Evolutionary conservation across 805 yeast species (phyloP), one percentile per base, ranked within the genome.

Genomic region (Deakozyma indianensis): DNA sequence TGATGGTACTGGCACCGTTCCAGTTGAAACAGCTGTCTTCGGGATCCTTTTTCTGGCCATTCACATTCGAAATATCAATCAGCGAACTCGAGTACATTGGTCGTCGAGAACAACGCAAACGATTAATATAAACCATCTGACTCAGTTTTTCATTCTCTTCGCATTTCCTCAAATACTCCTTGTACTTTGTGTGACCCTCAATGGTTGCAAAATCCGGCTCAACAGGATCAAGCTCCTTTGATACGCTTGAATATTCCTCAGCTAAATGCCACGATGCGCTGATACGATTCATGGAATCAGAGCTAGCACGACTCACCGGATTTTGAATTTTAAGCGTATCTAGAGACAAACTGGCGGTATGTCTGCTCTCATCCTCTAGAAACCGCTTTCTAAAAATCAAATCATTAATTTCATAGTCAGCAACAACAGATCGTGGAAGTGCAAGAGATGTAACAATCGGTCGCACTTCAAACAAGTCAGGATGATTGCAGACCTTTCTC

Each of bases 401-500:
- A 45, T 74, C 76, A 23, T 66, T 64, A 14, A 60, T 51, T 22
- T 61, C 61, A 56, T 67, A 84, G 4, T 66, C 59, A 1, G 76
- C 64, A 2, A 73, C 65, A 3, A 83, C 86, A 1, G 86, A 75
- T 42, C 69, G 68, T 2, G 76, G 75, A 68, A 87, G 67, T 0
- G 90, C 83, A 58, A 85, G 80, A 1, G 97, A 88, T 0, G 98
- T 92, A 35, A 84, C 74, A 52, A 92, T 84, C 0, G 97, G 97
- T 48, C 98, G 71, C 4, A 88, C 96, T 60, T 92, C 98, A 64
- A 92, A 94, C 48, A 92, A 65, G 65, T 92, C 96, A 0, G 96
- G 96, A 62, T 88, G 97, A 56, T 88, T 88, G 66, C 96, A 87
- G 23, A 88, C 96, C 61, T 92, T 92, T 56, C 99, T 76, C 56